These are phyloP conservation scores for Fusarium abutilonis DNA, from an alignment of 2,329 filamentous ascomycete species.

Conservation along the genomic window DNA sequence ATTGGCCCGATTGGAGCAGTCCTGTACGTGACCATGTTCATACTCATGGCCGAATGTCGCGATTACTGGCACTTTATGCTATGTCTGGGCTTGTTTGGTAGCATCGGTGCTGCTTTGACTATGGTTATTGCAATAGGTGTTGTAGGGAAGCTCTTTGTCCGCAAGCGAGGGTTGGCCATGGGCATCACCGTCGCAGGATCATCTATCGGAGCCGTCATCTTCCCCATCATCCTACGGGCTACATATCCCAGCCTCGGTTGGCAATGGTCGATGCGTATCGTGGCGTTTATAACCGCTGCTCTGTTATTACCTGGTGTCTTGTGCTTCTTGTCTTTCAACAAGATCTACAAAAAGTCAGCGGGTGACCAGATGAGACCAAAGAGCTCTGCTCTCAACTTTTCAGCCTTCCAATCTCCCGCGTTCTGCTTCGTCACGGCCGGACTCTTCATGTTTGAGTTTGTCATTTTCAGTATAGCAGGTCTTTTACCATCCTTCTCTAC, in stretches of 20 bases:
- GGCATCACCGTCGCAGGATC: constrained; percentile 42
- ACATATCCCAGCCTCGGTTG: constrained; percentile 47
- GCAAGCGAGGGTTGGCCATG: constrained; percentile 42
- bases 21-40: constrained; percentile 53
- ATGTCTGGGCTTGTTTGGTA: constrained; percentile 55
- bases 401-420: constrained; percentile 53
- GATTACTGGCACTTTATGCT: constrained; percentile 61
- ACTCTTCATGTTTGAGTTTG: constrained; percentile 59
- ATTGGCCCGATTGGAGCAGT: constrained; percentile 52
- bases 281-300: constrained; percentile 46
- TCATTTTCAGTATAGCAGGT: constrained; percentile 58
- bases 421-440: constrained; percentile 55
- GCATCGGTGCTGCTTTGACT: constrained; percentile 53
- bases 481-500: constrained; percentile 59
- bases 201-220: constrained; percentile 47
- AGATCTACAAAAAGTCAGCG: constrained; percentile 20
- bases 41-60: constrained; percentile 58
- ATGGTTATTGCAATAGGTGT: constrained; percentile 50
- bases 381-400: constrained; percentile 50
- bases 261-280: constrained; percentile 49
- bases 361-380: constrained; percentile 21
- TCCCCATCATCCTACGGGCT: constrained; percentile 49
- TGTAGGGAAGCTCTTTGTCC: constrained; percentile 47
- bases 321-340: constrained; percentile 51
- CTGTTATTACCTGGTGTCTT: constrained; percentile 42